Evolutionary conservation across 164 flowering plant genomes (phyloP), one percentile per base, ranked within the genome.

Genomic region (Vitis amurensis): DNA sequence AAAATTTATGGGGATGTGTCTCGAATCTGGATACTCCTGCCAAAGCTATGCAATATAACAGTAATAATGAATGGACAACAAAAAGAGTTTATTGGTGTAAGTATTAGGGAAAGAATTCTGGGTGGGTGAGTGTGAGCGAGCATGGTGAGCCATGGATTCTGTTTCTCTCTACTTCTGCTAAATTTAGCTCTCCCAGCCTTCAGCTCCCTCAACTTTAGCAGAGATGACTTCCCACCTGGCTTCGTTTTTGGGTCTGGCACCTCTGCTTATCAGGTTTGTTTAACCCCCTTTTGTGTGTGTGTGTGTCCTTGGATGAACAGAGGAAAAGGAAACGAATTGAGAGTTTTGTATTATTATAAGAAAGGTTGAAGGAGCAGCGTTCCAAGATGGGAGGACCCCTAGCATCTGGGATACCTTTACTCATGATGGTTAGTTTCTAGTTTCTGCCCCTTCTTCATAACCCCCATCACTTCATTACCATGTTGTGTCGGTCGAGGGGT

Each of bases 231-330:
- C 64, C 86, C 88, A 13, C 57, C 74, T 13, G 71, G 57, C 61
- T 85, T 85, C 55, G 60, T 79, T 11, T 85, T 85, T 44, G 88
- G 88, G 47, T 68, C 85, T 13, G 86, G 78, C 56, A 77, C 86
- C 63, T 77, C 86, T 4, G 86, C 86, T 69, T 85, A 83, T 71
- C 88, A 85, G 86, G 88, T 85, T 11, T 2, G 50, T 4, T 60
- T 17, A 30, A 4, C 1, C 19, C 16, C 44, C 7, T 37, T 37
- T 37, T 37, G 12, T 15, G 49, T 14, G 37, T 69, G 9, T 79
- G 6, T 6, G 7, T 37, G 44, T 37, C 44, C 4, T 37, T 37
- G 44, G 44, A 3, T 37, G 44, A 37, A 37, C 44, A 6, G 44
- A 37, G 44, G 44, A 3, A 37, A 37, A 37, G 7, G 4, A 37